Evolutionary conservation across 495 filamentous ascomycete genomes (phyloP), one percentile per base, ranked within the genome.

Genomic region (Tuber microsphaerosporum): DNA sequence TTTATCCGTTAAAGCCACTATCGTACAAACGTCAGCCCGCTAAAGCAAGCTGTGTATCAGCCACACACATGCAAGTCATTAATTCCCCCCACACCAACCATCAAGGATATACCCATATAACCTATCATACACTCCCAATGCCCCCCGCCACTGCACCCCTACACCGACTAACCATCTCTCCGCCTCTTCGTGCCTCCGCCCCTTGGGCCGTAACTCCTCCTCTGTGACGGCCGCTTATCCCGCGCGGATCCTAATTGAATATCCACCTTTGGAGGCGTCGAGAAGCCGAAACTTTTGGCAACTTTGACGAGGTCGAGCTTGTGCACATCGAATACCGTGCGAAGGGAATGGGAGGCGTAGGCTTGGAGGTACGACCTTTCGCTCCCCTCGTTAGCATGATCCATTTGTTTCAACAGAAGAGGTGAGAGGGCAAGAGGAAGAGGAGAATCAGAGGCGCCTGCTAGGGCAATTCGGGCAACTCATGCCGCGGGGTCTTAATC

Each of bases 271-370:
- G 95, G 95, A n/a, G 95, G 94, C 0, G 91, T 89, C 7, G 87
- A 82, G 84, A 99, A 99, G 0, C 95, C 95, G 82, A 97, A 99
- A 70, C 91, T 89, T 88, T 94, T 97, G 70, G 95, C 93, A 22
- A 99, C 91, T 86, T 97, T 97, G 76, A 91, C 88, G 46, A 98
- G 87, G 84, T 99, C 95, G 14, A 99, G 88, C 84, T 96, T 95
- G 82, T 97, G 86, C 42, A 99, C 90, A 83, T 99, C 93, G 82
- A 97, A 99, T 46, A 97, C 92, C 19, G 92, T 92, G 45, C 94
- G 90, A 71, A 97, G 88, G 74, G 90, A 92, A 84, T 99, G 95
- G 42, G 91, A 93, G 26, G 94, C 93, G 77, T 99, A 99, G 0
- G 95, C 95, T 79, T 97, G 92, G 20, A 99, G 88, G 83, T 99